Evolutionary conservation across 345 rosid species (phyloP).

Genomic region (Eucalyptus polybractea): DNA sequence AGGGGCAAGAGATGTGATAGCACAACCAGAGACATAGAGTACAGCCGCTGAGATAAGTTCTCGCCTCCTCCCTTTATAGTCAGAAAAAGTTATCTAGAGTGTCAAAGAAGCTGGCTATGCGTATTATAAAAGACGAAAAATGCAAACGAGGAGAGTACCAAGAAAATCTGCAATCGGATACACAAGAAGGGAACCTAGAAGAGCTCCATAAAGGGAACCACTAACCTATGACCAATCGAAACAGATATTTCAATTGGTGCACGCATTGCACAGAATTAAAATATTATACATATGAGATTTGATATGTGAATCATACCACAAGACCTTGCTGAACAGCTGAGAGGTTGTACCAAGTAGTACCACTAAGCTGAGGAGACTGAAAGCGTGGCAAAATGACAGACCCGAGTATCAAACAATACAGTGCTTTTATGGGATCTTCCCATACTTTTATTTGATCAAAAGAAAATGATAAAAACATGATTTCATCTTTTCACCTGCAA

Average conservation of each 20-base stretch:
- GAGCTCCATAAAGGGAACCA: slow-evolving; percentile 95
- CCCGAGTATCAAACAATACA: background rate
- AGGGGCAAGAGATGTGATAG: slow-evolving; percentile 52
- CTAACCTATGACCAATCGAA: slow-evolving; percentile 49
- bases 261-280: background rate
- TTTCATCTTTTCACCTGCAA: slow-evolving; percentile 42
- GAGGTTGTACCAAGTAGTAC: slow-evolving; percentile 81
- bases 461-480: background rate
- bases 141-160: slow-evolving; percentile 27
- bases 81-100: background rate
- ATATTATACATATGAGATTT: background rate
- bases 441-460: background rate
- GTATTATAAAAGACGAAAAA: background rate
- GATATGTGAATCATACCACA: slow-evolving; percentile 48
- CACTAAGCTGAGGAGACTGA: slow-evolving; percentile 77
- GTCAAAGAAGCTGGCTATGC: background rate
- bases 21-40: slow-evolving; percentile 53
- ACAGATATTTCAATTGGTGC: background rate
- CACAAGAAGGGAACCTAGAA: slow-evolving; percentile 74
- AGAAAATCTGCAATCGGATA: slow-evolving; percentile 87
- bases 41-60: slow-evolving; percentile 68
- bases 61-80: slow-evolving; percentile 59
- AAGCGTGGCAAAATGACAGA: background rate
- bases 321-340: slow-evolving; percentile 89
- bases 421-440: background rate